Conservation (phyloP, 1,284 basidiomycete species). For the Waitea zeae region DNA sequence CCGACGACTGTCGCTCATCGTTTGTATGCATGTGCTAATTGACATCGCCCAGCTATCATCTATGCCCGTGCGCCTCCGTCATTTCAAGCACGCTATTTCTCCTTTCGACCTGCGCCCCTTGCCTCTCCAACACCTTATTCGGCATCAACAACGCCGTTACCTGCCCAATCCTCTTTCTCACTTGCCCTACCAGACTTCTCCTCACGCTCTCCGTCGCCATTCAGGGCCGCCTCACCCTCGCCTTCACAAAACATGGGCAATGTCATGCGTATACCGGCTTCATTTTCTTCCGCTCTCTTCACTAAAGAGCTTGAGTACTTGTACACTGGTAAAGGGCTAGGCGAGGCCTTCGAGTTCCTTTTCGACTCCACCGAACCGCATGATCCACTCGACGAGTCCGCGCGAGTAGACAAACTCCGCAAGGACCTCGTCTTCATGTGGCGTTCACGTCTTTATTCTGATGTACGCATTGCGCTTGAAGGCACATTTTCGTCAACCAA, state of each 20-base stretch:
- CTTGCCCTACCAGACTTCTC: conserved; percentile 31
- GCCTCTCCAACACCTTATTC: conserved; percentile 28
- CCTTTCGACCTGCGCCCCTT: conserved; percentile 39
- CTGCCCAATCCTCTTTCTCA: conserved; percentile 44
- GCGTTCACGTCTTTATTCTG: conserved; percentile 83
- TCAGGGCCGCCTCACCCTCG: background rate
- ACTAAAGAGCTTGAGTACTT: conserved; percentile 80
- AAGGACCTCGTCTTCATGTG: conserved; percentile 94
- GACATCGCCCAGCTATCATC: conserved; percentile 80
- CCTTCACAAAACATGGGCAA: conserved; percentile 14
- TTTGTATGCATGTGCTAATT: too few species aligned
- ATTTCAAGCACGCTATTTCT: conserved; percentile 76
- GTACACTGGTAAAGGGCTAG: conserved; percentile 77
- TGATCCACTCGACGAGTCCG: conserved; percentile 28
- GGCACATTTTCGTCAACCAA: conserved; percentile 41
- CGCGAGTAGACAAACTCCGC: conserved; percentile 72
- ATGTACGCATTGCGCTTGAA: conserved; percentile 66
- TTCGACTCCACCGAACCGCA: conserved; percentile 51
- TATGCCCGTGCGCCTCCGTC: conserved; percentile 84
- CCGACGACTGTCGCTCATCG: too few species aligned
- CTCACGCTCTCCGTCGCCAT: conserved; percentile 28
- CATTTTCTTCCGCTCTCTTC: conserved; percentile 62
- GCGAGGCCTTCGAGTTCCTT: conserved; percentile 80
- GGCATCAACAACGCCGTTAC: conserved; percentile 26
- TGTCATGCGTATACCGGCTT: conserved; percentile 39